phyloP scores from a whole-genome alignment of 2,329 filamentous ascomycete species.

The Zymoseptoria brevis region DNA sequence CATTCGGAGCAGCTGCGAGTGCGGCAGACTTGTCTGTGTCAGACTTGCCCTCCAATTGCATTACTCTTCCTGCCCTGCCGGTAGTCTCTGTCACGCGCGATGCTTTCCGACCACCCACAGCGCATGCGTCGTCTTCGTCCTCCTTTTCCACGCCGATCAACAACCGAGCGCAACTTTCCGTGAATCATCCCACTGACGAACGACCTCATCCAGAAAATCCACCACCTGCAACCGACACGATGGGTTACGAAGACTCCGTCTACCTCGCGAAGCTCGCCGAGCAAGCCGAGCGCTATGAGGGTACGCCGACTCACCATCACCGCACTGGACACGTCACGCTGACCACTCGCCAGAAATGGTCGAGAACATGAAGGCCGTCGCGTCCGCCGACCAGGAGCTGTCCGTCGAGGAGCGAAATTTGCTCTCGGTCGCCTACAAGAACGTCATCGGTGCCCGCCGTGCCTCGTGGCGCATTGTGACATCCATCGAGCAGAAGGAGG shows the following conservation, averaged over 20 bases:
- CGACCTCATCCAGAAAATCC: neutral
- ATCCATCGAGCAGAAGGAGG: constrained; percentile 98
- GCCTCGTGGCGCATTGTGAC: constrained; percentile 98
- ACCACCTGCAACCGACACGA: constrained; percentile 39
- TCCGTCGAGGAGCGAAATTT: constrained; percentile 94
- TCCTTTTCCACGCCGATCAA: neutral
- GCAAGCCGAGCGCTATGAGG: constrained; percentile 99
- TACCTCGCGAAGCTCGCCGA: constrained; percentile 99
- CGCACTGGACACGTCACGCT: constrained; percentile 31
- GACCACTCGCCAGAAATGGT: constrained; percentile 73
- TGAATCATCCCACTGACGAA: neutral
- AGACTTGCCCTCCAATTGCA: neutral
- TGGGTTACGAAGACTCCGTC: constrained; percentile 99
- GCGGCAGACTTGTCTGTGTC: neutral
- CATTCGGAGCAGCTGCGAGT: neutral
- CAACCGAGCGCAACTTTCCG: neutral
- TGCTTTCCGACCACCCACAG: neutral
- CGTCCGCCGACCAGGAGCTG: constrained; percentile 62
- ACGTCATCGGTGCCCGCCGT: constrained; percentile 93
- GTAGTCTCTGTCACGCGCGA: neutral
- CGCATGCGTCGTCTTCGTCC: neutral
- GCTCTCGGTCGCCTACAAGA: constrained; percentile 97
- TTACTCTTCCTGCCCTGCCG: neutral
- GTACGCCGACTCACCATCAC: constrained; percentile 42
- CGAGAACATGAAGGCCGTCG: constrained; percentile 99